These are phyloP conservation scores for Mucor plumbeus DNA, from an alignment of 371 early-diverging fungal species.

Conservation along the genomic window DNA sequence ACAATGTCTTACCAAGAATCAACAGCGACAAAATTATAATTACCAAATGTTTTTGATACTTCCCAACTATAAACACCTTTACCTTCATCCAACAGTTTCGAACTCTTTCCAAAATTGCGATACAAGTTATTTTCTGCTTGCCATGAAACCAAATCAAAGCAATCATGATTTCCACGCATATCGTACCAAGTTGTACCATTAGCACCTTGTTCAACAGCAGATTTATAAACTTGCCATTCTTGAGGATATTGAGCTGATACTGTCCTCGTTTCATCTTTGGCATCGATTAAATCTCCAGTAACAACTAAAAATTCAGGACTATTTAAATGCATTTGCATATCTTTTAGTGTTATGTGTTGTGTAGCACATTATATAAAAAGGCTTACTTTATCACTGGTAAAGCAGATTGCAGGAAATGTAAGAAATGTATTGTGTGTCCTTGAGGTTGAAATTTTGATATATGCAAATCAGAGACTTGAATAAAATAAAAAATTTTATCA, in stretches of 20 bases:
- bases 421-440: conserved; percentile 78
- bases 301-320: conserved; percentile 72
- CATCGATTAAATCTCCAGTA: conserved; percentile 89
- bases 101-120: conserved; percentile 55
- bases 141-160: conserved; percentile 78
- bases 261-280: conserved; percentile 68
- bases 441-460: conserved; percentile 69
- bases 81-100: conserved; percentile 53
- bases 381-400: conserved; percentile 61
- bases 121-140: conserved; percentile 68
- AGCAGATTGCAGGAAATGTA: conserved; percentile 73
- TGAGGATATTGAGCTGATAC: conserved; percentile 76
- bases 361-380: not conserved
- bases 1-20: conserved; percentile 74
- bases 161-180: conserved; percentile 87
- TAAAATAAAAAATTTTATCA: conserved; percentile 65
- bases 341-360: not conserved
- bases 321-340: not conserved
- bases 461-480: conserved; percentile 87
- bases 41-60: conserved; percentile 66
- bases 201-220: conserved; percentile 60
- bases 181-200: conserved; percentile 73
- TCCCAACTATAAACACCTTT: conserved; percentile 62
- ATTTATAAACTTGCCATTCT: conserved; percentile 84
- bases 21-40: conserved; percentile 82